Base-by-base conservation (phyloP, 176 grass and related monocot species). In the Alloteropsis semialata region DNA sequence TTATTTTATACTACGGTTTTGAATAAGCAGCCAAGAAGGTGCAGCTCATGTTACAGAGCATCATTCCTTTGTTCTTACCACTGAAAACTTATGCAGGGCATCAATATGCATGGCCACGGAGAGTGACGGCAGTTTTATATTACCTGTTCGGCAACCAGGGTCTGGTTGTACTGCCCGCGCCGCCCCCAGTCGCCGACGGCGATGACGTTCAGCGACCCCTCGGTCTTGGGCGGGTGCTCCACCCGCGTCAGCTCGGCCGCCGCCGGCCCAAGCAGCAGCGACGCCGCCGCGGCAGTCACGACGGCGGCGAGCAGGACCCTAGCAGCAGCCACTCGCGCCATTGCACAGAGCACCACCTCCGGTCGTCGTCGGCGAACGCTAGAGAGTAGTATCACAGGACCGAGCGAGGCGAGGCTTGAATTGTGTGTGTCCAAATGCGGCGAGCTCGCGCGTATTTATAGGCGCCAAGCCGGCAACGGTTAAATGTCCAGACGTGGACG, bases 141-240 rank as follows among this genome's bases (percentile, higher is more conserved):
- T 81, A 96, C 94, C 86, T 97, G 94, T 5, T 74, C 2, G 21
- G 94, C 91, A 1, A 97, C 89, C 0, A 91, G 61, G 22, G 94
- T 89, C 86, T 97, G 94, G 84, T 97, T 97, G 33, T 19, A 93
- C n/a, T 82, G 73, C 15, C 94, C 94, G 14, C 81, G 84, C 24
- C 94, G 61, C 0, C 94, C 91, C 91, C 94, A 97, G 42, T 97
- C 94, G 1, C 91, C 94, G 5, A 93, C 64, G 54, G 84, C 94
- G 3, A 97, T 81, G 60, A 97, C 14, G 33, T 59, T 39, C 5
- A 97, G 86, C 6, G 87, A 89, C 11, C 87, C 94, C 28, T 97
- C 70, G 0, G 45, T 65, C 78, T 91, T 93, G 2, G 83, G 76
- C 21, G 44, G 12, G 63, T 97, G 94, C 75, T 93, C 87, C 43